Percentiles rank a stretch among this genome's conserved stretches.
Conservation (phyloP, 2,329 filamentous ascomycete genomes). For the Bimuria novae-zelandiae region DNA sequence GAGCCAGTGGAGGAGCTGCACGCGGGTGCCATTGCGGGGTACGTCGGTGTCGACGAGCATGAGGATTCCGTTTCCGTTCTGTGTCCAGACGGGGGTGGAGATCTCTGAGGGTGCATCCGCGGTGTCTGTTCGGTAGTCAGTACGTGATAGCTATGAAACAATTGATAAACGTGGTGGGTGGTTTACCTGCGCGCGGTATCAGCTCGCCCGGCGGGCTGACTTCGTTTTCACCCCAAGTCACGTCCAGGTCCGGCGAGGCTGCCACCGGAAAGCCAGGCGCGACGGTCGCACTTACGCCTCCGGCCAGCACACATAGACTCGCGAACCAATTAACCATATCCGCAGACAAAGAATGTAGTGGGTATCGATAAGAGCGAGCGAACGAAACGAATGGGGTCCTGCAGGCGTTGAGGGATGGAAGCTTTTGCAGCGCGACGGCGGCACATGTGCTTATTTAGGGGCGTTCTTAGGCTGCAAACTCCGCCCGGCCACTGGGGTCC, state of each 20-base stretch:
- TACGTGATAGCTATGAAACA: no score
- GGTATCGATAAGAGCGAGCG: conserved; percentile 1
- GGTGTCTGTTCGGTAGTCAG: conserved; percentile 34
- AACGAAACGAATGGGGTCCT: neutral
- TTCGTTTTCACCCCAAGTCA: conserved; percentile 38
- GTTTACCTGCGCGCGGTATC: conserved; percentile 38
- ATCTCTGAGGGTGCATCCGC: conserved; percentile 28
- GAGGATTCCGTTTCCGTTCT: conserved; percentile 23
- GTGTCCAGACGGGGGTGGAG: conserved; percentile 21
- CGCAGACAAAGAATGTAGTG: neutral
- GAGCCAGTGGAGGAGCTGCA: conserved; percentile 41
- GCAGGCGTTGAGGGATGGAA: neutral
- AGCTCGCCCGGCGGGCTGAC: conserved; percentile 40
- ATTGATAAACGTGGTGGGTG: no score
- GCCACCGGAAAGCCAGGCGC: conserved; percentile 39
- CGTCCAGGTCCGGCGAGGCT: conserved; percentile 21
- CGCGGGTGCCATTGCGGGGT: conserved; percentile 35
- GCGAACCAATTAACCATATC: neutral
- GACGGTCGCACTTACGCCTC: conserved; percentile 23
- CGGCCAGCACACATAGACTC: conserved; percentile 3
- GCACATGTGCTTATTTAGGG: conserved; percentile 2
- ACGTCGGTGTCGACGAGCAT: conserved; percentile 42
- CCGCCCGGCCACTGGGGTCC: no score
- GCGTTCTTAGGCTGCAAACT: neutral
- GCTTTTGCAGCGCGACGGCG: neutral